Evolutionary conservation across 2,329 filamentous ascomycete genomes (phyloP).

Genomic region (Ambrosiella beaveri): DNA sequence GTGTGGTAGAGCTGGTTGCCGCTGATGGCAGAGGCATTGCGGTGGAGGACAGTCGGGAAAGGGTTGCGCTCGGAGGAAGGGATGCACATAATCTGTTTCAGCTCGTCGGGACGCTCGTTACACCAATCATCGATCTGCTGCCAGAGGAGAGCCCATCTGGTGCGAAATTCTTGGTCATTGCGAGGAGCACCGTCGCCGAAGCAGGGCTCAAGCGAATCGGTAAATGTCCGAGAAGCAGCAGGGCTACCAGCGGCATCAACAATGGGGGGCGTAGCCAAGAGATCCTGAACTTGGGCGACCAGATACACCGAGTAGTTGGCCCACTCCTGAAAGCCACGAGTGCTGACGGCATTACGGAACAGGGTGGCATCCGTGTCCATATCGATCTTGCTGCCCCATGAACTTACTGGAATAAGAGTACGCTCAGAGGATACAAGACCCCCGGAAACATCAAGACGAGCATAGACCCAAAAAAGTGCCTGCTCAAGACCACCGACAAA

Average conservation of each 20-base stretch:
- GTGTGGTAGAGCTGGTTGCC: constrained; percentile 39
- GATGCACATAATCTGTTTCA: constrained; percentile 22
- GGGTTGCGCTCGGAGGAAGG: constrained; percentile 26
- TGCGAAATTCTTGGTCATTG: constrained; percentile 17
- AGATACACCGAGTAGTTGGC: constrained; percentile 34
- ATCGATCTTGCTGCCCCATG: constrained; percentile 25
- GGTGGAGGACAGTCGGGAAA: constrained; percentile 33
- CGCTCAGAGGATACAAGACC: constrained; percentile 33
- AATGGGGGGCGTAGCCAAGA: constrained; percentile 19
- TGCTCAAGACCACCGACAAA: constrained; percentile 32
- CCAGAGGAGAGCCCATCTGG: constrained; percentile 24
- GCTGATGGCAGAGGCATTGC: constrained; percentile 33
- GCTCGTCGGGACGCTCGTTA: constrained; percentile 20
- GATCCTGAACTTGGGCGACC: constrained; percentile 26
- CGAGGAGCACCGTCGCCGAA: constrained; percentile 11
- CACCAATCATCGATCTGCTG: constrained; percentile 26
- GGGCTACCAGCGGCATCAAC: not conserved
- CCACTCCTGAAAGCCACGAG: constrained; percentile 26
- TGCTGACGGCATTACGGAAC: constrained; percentile 19
- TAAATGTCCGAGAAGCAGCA: not conserved
- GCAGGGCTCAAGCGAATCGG: constrained; percentile 6
- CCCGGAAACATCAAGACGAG: constrained; percentile 37
- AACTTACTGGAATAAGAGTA: constrained; percentile 30
- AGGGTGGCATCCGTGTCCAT: constrained; percentile 20
- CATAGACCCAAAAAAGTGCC: constrained; percentile 38